Base-by-base conservation (phyloP, 2,329 filamentous ascomycete genomes). In the Fusarium albosuccineum region DNA sequence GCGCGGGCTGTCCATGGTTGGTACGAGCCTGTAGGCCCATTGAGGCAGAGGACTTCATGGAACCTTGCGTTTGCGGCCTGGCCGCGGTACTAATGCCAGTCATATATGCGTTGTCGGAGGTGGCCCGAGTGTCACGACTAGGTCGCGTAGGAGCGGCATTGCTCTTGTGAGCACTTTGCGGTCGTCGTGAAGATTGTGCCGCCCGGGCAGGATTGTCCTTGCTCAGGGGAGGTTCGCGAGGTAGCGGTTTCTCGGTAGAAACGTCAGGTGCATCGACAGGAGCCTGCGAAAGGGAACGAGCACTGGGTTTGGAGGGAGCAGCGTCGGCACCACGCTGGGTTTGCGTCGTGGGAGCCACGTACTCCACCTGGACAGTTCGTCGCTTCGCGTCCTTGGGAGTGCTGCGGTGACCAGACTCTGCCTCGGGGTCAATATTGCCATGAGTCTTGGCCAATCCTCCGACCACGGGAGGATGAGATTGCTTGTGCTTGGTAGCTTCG, bases 301-400 rank as follows among this genome's bases (percentile, higher is more conserved):
- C 53, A 27, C 73, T 74, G 9, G 65, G 37, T 44, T 75, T 72
- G 10, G 75, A 61, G 40, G 70, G 52, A 8, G 67, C 61, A 3
- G 67, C 67, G 10, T 79, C 75, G 66, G 77, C 64, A 75, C 92
- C 93, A 67, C 95, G 88, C 65, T 91, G 87, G 1, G 95, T 97
- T 75, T 95, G 90, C 6, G 93, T 97, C 27, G 91, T 90, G 26
- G 96, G 96, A 17, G 94, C 92, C 58, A 98, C 96, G 78, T 99
- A 99, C 82, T 99, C 96, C 64, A 99, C 92, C 80, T 99, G 96
- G 1, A 99, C 93, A 0, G 96, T 99, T 72, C 94, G 89, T 59
- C 96, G 90, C 81, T 98, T 98, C 73, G 91, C 91, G 76, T 97
- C 94, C 70, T 94, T 91, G 77, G 92, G 92, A 41, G 88, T 86